Evolutionary conservation across 768 basidiomycete genomes (phyloP), one percentile per base, ranked within the genome.

Genomic region (Saitozyma podzolica): DNA sequence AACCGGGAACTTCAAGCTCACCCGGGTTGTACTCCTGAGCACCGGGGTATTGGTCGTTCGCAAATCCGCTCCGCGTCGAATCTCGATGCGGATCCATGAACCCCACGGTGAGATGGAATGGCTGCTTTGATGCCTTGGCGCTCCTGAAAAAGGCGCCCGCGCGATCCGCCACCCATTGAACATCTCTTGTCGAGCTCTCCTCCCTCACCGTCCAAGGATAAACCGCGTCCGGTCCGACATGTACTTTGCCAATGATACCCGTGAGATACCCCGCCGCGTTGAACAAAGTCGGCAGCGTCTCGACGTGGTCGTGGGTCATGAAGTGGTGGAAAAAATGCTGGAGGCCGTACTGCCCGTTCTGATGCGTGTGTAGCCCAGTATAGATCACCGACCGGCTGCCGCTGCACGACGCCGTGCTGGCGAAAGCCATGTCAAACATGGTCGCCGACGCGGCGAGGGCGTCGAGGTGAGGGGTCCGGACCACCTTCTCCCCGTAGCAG

Each of bases 301-400:
- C 66, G 45, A 67, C 54, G 39, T 67, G 66, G 10, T 51, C 52
- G 29, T 56, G 60, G 14, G 61, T 63, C 45, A 59, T 57, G 29
- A 67, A 67, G 42, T 67, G 66, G 7, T 58, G 49, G 3, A 14
- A 20, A 19, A 37, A 58, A 29, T 49, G 37, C 11, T 56, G 49
- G 17, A 67, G 48, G 6, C 66, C 66, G 49, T 67, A 67, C 49
- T 64, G 66, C 40, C 66, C 66, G 50, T 67, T 67, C 63, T 64
- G 62, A 42, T 67, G 66, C 5, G 66, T 67, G 42, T 64, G 66
- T 8, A 67, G 56, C 9, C 66, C 66, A 17, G 66, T 67, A 40
- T 67, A 67, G 39, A 67, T 67, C 50, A 55, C 61, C 2, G 66
- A 67, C 13, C 66, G 58, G 42, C 48, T 52, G 2, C 66, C 66